Evolutionary conservation across 345 rosid genomes (phyloP).

Genomic region (Physaria fendleri): DNA sequence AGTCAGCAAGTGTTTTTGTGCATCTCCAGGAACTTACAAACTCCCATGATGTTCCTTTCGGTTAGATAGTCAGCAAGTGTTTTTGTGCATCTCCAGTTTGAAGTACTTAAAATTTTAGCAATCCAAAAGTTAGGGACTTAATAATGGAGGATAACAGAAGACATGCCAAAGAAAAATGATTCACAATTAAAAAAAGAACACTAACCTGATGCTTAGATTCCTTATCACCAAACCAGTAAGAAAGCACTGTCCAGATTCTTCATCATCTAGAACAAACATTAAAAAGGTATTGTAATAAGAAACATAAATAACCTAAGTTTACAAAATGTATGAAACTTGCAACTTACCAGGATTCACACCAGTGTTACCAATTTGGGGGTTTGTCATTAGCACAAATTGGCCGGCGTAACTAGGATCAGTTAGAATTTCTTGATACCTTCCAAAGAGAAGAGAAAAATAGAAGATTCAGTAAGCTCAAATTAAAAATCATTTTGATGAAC

Average conservation of each 20-base stretch:
- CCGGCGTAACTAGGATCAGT: conserved; percentile 98
- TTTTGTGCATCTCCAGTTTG: conserved; percentile 86
- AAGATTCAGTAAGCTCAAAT: not conserved
- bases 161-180: not conserved
- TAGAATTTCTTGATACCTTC: conserved; percentile 95
- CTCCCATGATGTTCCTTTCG: conserved; percentile 92
- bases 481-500: not conserved
- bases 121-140: not conserved
- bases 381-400: conserved; percentile 96
- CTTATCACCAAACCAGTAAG: conserved; percentile 89
- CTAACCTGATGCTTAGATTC: conserved; percentile 67
- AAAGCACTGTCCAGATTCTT: conserved; percentile 79
- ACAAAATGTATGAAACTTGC: not conserved
- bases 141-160: not conserved
- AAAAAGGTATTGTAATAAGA: not conserved
- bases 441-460: not conserved
- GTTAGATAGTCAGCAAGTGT: conserved; percentile 72
- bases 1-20: conserved; percentile 65
- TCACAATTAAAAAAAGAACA: not conserved
- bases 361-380: conserved; percentile 95
- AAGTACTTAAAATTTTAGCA: conserved; percentile 46
- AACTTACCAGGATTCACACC: conserved; percentile 82
- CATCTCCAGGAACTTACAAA: conserved; percentile 61
- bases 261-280: conserved; percentile 55
- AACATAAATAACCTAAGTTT: not conserved